Percentiles rank a stretch among this genome's conserved stretches.
These are phyloP conservation scores for Trametes gibbosa DNA, from an alignment of 768 basidiomycete genomes.

Conservation along the genomic window DNA sequence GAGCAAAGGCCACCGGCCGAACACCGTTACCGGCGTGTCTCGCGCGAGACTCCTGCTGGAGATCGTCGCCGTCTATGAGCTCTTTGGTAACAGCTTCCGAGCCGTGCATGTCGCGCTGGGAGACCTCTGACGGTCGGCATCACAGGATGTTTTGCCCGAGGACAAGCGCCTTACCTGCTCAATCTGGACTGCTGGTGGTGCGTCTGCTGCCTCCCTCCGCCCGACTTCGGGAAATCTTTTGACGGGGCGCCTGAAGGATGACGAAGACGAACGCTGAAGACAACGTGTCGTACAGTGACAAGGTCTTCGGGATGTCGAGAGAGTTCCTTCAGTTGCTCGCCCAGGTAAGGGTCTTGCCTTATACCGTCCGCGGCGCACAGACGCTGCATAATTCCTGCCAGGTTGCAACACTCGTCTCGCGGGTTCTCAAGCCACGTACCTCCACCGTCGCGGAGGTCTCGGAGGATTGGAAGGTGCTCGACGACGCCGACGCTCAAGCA, in stretches of 20 bases:
- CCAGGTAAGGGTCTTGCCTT: constrained; percentile 22
- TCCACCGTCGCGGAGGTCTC: constrained; percentile 18
- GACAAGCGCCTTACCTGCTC: constrained; percentile 36
- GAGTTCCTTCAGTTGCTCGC: constrained; percentile 29
- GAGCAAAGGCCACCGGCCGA: constrained; percentile 24
- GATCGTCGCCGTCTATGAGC: constrained; percentile 43
- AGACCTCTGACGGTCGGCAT: neutral
- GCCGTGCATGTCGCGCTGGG: constrained; percentile 6
- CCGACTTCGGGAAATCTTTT: constrained; percentile 13
- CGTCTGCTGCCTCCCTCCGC: constrained; percentile 18
- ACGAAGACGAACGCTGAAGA: constrained; percentile 33
- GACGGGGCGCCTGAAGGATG: constrained; percentile 22
- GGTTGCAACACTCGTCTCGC: constrained; percentile 26
- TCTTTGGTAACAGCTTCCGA: constrained; percentile 31
- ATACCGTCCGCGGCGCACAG: neutral
- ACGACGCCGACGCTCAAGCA: constrained; percentile 23
- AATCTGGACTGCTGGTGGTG: constrained; percentile 40
- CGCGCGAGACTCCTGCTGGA: constrained; percentile 39
- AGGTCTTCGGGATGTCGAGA: constrained; percentile 41
- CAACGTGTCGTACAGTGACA: constrained; percentile 40
- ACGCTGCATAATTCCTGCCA: constrained; percentile 3
- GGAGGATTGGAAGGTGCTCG: constrained; percentile 12
- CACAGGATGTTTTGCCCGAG: constrained; percentile 36
- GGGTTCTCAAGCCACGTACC: constrained; percentile 10
- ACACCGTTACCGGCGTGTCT: constrained; percentile 29